Evolutionary conservation across 139 green algal species (phyloP).

Genomic region (Monoraphidium neglectum): DNA sequence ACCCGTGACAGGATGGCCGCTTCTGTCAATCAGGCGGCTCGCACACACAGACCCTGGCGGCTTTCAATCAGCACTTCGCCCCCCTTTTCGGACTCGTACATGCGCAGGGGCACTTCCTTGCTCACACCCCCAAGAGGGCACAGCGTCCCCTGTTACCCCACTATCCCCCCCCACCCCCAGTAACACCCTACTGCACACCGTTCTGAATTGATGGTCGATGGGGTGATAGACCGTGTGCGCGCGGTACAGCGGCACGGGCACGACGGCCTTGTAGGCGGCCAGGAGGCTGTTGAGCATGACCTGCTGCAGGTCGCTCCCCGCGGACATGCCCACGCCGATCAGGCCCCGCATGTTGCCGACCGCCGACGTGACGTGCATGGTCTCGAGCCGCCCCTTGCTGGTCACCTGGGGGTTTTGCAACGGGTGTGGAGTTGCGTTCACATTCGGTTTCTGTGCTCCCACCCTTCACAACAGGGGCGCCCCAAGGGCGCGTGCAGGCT

Average conservation of each 20-base stretch:
- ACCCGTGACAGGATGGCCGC: too few relatives aligned
- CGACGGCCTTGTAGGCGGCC: constrained; percentile 37
- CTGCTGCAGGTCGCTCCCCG: constrained; percentile 16
- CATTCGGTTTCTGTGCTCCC: too few relatives aligned
- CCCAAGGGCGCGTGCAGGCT: too few relatives aligned
- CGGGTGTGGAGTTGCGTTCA: too few relatives aligned
- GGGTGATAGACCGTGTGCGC: constrained; percentile 57
- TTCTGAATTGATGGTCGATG: constrained; percentile 45
- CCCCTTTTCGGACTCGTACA: background rate
- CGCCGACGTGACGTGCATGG: constrained; percentile 13
- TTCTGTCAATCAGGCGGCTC: too few relatives aligned
- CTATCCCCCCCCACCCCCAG: too few relatives aligned
- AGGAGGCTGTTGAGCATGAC: constrained; percentile 28
- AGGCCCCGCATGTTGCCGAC: constrained; percentile 30
- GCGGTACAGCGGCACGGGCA: constrained; percentile 49
- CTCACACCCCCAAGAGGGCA: too few relatives aligned
- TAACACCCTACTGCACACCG: constrained; percentile 38
- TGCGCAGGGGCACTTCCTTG: background rate
- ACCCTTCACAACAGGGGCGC: too few relatives aligned
- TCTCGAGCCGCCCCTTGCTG: background rate
- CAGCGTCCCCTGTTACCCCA: too few relatives aligned
- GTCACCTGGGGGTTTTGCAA: too few relatives aligned
- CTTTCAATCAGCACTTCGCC: too few relatives aligned
- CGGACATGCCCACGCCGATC: constrained; percentile 17
- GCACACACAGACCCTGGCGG: too few relatives aligned